These are phyloP conservation scores for Paragyromitra xinjiangensis DNA, from an alignment of 495 filamentous ascomycete species.

Conservation along the genomic window DNA sequence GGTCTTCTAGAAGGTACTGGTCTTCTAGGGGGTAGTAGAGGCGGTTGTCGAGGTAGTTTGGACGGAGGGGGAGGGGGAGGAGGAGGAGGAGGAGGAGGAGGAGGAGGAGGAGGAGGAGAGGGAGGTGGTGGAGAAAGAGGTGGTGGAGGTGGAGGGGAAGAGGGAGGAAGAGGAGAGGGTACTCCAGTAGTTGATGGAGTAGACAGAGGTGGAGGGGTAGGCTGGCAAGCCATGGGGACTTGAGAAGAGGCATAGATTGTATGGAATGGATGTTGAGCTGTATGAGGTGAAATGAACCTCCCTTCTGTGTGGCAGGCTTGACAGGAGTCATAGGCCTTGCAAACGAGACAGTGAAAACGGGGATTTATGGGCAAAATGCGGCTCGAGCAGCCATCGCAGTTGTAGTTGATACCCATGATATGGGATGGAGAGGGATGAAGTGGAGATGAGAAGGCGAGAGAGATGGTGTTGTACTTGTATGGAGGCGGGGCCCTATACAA, in stretches of 20 bases:
- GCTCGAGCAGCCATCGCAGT: slow-evolving; percentile 22
- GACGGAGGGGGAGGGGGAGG: not conserved
- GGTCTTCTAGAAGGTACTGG: not conserved
- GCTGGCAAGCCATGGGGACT: not conserved
- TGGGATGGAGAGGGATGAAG: not conserved
- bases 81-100: not conserved
- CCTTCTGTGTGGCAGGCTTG: slow-evolving; percentile 7
- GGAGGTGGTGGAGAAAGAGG: not conserved
- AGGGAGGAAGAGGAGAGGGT: not conserved
- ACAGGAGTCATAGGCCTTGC: slow-evolving; percentile 24
- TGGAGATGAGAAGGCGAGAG: not conserved
- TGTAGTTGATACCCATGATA: slow-evolving; percentile 16
- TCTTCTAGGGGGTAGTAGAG: not conserved
- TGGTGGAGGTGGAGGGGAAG: not conserved
- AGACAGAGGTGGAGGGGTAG: not conserved
- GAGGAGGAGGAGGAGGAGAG: not conserved
- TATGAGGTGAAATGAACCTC: not conserved
- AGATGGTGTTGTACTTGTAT: too few species aligned
- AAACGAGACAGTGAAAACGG: slow-evolving; percentile 28
- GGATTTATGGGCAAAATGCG: slow-evolving; percentile 7
- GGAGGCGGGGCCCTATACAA: too few species aligned
- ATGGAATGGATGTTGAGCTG: slow-evolving; percentile 1
- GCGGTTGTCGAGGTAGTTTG: not conserved
- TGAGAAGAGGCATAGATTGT: not conserved
- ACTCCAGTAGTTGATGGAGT: too few species aligned